Percentiles rank a stretch among this genome's conserved stretches.
phyloP scores from a whole-genome alignment of 2,329 filamentous ascomycete species.

The Alternaria brassicicola region DNA sequence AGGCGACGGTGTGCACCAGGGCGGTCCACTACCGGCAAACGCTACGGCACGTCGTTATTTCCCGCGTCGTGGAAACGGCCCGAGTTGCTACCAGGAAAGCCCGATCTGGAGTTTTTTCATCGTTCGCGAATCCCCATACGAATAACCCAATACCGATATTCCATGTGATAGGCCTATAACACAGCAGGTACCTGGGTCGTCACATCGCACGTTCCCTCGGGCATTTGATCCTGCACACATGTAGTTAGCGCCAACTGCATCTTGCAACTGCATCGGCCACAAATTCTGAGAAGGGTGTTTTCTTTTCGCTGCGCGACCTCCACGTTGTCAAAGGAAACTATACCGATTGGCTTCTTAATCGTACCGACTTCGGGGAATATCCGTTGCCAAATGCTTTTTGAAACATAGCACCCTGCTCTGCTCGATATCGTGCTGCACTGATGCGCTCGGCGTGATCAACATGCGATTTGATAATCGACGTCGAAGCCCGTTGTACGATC shows the following conservation, averaged over 20 bases:
- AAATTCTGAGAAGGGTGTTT: not conserved
- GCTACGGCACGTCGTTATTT: conserved; percentile 3
- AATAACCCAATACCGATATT: not conserved
- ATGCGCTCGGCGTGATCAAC: not conserved
- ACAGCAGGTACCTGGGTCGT: not conserved
- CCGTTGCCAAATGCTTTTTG: not conserved
- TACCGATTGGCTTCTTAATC: not conserved
- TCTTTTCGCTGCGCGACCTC: not conserved
- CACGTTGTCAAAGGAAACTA: not conserved
- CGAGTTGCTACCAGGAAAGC: not conserved
- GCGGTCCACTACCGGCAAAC: not conserved
- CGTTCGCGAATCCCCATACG: not conserved
- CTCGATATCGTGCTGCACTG: not conserved
- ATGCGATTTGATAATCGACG: not conserved
- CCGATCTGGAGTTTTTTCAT: not conserved
- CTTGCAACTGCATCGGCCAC: not conserved
- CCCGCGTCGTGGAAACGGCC: not conserved
- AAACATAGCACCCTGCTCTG: not conserved
- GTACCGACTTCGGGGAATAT: not conserved
- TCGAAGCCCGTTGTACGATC: not conserved
- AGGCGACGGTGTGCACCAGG: not conserved
- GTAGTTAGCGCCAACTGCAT: not conserved
- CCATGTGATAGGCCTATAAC: not conserved
- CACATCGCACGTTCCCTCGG: not conserved
- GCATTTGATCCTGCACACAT: not conserved